Conservation (phyloP, 75 land plant genomes). For the Picea glauca region DNA sequence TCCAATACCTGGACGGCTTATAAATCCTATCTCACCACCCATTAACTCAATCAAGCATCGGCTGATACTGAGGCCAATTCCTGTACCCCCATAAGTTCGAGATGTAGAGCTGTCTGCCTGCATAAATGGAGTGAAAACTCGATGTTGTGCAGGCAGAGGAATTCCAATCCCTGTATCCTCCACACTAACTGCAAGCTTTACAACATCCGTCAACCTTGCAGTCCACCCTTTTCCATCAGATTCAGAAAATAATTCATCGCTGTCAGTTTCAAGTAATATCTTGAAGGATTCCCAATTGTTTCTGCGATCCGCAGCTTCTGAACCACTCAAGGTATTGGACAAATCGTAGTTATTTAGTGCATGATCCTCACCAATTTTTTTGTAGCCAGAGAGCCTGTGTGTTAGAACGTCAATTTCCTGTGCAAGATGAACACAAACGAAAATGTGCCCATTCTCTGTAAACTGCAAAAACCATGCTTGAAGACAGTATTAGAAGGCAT, state of each 20-base stretch:
- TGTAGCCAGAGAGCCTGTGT: conserved; percentile 9
- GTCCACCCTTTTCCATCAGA: not conserved
- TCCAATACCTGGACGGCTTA: conserved; percentile 34
- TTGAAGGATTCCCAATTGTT: conserved; percentile 30
- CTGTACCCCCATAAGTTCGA: conserved; percentile 47
- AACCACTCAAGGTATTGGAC: conserved; percentile 24
- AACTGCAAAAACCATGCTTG: conserved; percentile 23
- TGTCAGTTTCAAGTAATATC: conserved; percentile 13
- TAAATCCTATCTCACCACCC: conserved; percentile 37
- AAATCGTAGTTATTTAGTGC: not conserved
- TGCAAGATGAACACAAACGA: conserved; percentile 30
- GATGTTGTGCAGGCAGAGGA: conserved; percentile 32
- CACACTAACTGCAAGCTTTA: conserved; percentile 30
- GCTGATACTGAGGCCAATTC: conserved; percentile 44
- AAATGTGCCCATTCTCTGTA: conserved; percentile 41
- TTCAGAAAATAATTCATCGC: conserved; percentile 15
- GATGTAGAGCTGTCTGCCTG: conserved; percentile 56
- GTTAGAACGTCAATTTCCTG: conserved; percentile 14
- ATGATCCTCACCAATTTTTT: not conserved
- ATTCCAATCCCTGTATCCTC: conserved; percentile 49
- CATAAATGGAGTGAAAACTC: conserved; percentile 41
- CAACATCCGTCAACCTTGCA: conserved; percentile 9
- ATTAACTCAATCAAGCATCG: conserved; percentile 44
- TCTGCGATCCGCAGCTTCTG: conserved; percentile 19
- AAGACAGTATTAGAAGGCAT: not conserved